Conservation (phyloP, 441 rosid species). For the Populus tomentosa region DNA sequence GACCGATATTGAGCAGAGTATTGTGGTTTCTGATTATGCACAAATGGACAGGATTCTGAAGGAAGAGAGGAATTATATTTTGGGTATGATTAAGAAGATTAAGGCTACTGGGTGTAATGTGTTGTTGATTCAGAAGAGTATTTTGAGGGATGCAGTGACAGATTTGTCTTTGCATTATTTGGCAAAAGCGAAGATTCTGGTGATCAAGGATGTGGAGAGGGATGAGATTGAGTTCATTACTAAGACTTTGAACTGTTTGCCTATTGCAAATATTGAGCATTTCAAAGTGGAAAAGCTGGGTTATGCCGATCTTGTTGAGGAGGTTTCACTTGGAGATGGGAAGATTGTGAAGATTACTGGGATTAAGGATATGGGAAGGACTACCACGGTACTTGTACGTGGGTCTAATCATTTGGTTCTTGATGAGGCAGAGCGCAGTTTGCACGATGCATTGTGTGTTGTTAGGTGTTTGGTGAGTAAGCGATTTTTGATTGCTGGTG, state of each 20-base stretch:
- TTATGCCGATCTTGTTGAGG: constrained; percentile 81
- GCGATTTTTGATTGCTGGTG: constrained; percentile 93
- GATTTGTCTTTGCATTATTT: constrained; percentile 86
- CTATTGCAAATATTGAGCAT: constrained; percentile 89
- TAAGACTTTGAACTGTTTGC: constrained; percentile 90
- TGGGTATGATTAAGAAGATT: constrained; percentile 95
- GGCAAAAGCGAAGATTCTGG: constrained; percentile 91
- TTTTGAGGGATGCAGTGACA: constrained; percentile 93
- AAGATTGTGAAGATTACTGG: constrained; percentile 89
- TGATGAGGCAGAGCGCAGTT: constrained; percentile 95
- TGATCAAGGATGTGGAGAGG: constrained; percentile 90
- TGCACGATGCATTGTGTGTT: constrained; percentile 94
- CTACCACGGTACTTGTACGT: constrained; percentile 81
- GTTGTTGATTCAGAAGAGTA: constrained; percentile 90
- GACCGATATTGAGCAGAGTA: constrained; percentile 96
- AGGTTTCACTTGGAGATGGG: constrained; percentile 85
- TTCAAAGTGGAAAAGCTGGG: constrained; percentile 92
- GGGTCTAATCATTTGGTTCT: constrained; percentile 87
- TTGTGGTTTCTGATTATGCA: constrained; percentile 86
- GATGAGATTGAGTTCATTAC: constrained; percentile 96
- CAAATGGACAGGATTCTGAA: constrained; percentile 99
- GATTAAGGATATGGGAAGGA: constrained; percentile 88
- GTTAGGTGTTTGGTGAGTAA: constrained; percentile 89
- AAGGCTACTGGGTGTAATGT: constrained; percentile 88
- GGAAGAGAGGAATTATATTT: constrained; percentile 91